Evolutionary conservation across 305 asterid genomes (phyloP), one percentile per base, ranked within the genome.

Genomic region (Stenogyne calaminthoides): DNA sequence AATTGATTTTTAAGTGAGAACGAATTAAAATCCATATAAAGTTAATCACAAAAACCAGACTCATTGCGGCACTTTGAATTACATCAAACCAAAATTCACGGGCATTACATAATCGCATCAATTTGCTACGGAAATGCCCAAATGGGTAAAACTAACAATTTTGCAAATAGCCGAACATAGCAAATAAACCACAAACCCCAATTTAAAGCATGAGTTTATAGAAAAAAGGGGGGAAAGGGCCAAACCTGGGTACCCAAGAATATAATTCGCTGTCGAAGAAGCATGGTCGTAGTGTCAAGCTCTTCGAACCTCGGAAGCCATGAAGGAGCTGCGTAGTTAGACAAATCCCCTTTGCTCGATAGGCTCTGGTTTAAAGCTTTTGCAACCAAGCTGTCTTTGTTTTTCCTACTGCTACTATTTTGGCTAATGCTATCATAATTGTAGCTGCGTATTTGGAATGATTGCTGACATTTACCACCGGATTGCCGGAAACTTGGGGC

Each of bases 211-310:
- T 29, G 58, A 2, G 67, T 64, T 68, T 47, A 12, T n/a, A n/a
- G n/a, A 16, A 51, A 15, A 16, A 20, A 14, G 12, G 39, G 18
- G 25, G 61, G 29, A 56, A 29, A 42, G 46, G 56, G 65, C 39
- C 49, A 52, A 76, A 95, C 97, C 96, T 90, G 94, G 65, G 86
- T 20, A 67, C 97, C 98, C 88, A 95, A 76, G 84, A 90, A 95
- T 84, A 95, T 77, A 75, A 90, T 95, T 71, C 98, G 81, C 84
- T 95, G 98, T 73, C 96, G 91, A 79, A 92, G 99, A 81, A 95
- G 99, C 99, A 90, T 92, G 83, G 86, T 92, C 74, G 97, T 95
- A 71, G 99, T 89, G 65, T 92, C 97, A 36, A 95, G 96, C 79
- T 95, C 98, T 74, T 95, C 98, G 81, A 95, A 88, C 80, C 92